Conservation (phyloP, 2,329 filamentous ascomycete genomes). For the Dichotomopilus funicola region DNA sequence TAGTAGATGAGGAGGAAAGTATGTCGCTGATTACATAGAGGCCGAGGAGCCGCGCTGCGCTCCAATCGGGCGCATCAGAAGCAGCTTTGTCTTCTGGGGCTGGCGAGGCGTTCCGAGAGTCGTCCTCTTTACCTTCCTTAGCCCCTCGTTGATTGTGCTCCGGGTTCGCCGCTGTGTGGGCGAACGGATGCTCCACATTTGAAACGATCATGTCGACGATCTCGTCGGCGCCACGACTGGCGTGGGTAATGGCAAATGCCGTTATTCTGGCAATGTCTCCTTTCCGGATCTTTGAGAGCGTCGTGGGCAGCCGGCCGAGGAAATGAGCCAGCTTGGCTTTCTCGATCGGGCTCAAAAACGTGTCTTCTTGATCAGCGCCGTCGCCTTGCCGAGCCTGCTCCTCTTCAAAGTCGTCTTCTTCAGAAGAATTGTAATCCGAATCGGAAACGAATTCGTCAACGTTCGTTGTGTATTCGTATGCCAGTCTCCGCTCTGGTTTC, state of each 20-base stretch:
- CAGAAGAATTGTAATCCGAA: conserved; percentile 77
- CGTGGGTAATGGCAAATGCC: conserved; percentile 82
- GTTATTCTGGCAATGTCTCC: conserved; percentile 83
- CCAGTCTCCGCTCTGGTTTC: conserved; percentile 63
- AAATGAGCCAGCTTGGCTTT: conserved; percentile 80
- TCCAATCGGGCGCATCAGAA: conserved; percentile 49
- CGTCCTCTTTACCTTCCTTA: conserved; percentile 32
- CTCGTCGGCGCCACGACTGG: conserved; percentile 78
- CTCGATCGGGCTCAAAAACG: conserved; percentile 73
- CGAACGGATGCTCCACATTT: conserved; percentile 73
- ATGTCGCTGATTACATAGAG: conserved; percentile 76
- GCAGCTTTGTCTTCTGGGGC: conserved; percentile 32
- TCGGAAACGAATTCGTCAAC: conserved; percentile 78
- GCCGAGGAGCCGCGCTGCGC: conserved; percentile 68
- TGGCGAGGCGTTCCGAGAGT: conserved; percentile 33
- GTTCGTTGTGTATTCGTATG: conserved; percentile 71
- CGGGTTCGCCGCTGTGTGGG: conserved; percentile 64
- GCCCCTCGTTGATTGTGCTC: conserved; percentile 37
- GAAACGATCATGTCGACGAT: conserved; percentile 81
- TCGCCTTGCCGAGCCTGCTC: conserved; percentile 43
- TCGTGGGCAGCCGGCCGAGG: conserved; percentile 73
- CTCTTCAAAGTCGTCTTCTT: conserved; percentile 68
- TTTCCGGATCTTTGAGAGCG: conserved; percentile 66
- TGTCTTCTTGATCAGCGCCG: conserved; percentile 40
- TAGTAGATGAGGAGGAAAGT: conserved; percentile 67